phyloP scores from a whole-genome alignment of 2,329 filamentous ascomycete species.

The Boeremia lycopersici region DNA sequence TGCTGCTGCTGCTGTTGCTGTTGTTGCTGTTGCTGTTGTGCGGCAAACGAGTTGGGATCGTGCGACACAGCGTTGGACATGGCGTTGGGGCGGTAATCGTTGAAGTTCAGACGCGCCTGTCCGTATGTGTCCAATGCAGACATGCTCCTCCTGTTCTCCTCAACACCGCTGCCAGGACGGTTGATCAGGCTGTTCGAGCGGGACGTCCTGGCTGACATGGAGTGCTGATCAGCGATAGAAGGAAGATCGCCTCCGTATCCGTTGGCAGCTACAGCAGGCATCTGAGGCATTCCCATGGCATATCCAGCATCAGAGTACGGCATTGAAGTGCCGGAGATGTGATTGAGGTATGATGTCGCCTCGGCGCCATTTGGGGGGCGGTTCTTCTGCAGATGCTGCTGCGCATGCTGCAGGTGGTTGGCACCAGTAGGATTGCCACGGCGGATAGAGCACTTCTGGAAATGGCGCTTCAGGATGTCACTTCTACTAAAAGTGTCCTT shows the following conservation, averaged over 20 bases:
- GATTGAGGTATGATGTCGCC: conserved; percentile 45
- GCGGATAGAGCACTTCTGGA: conserved; percentile 97
- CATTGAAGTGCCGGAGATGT: conserved; percentile 43
- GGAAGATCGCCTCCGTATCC: conserved; percentile 47
- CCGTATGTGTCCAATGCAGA: conserved; percentile 42
- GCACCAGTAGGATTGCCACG: conserved; percentile 94
- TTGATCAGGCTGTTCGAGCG: conserved; percentile 56
- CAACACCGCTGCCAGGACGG: conserved; percentile 46
- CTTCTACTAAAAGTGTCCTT: conserved; percentile 97
- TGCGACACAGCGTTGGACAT: conserved; percentile 37
- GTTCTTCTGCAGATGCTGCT: conserved; percentile 82
- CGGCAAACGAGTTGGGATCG: conserved; percentile 29
- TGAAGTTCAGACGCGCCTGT: conserved; percentile 43
- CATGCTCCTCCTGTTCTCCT: conserved; percentile 47
- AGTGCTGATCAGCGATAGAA: conserved; percentile 47
- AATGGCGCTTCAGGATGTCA: conserved; percentile 98
- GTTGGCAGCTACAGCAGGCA: conserved; percentile 41
- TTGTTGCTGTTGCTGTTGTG: conserved; percentile 32
- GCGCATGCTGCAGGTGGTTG: conserved; percentile 91
- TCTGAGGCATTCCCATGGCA: conserved; percentile 43
- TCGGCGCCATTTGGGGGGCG: conserved; percentile 41
- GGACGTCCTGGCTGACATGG: conserved; percentile 56
- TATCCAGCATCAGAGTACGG: conserved; percentile 42
- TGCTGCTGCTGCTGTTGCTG: conserved; percentile 8
- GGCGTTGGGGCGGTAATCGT: conserved; percentile 43